These are phyloP conservation scores for Chenopodium quinoa DNA, from an alignment of 148 eudicot species.

Conservation along the genomic window DNA sequence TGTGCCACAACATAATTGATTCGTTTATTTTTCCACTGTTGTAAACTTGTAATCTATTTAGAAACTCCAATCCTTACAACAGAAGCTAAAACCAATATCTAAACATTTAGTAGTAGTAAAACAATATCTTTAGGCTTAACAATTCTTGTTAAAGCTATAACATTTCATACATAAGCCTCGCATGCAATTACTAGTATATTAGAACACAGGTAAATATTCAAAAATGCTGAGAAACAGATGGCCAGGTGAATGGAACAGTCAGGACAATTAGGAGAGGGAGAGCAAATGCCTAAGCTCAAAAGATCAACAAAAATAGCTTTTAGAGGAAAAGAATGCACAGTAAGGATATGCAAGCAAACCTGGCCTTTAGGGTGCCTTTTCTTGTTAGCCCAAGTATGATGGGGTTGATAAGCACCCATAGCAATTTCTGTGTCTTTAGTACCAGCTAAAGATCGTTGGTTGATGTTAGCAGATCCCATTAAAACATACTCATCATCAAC, in stretches of 20 bases:
- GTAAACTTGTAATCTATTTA: neutral
- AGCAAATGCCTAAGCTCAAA: neutral
- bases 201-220: neutral
- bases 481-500: constrained; percentile 79
- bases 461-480: constrained; percentile 80
- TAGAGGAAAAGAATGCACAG: neutral
- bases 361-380: constrained; percentile 67
- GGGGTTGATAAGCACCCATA: constrained; percentile 88
- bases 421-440: constrained; percentile 87
- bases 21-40: neutral
- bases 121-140: too few species aligned
- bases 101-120: too few species aligned
- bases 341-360: constrained; percentile 40
- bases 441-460: constrained; percentile 84
- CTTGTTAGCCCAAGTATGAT: constrained; percentile 53
- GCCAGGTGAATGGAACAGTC: neutral
- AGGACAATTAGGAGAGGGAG: neutral
- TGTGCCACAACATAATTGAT: neutral
- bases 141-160: too few species aligned
- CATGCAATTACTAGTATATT: too few species aligned
- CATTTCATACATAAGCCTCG: too few species aligned
- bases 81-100: neutral
- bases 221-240: neutral
- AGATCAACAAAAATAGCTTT: neutral
- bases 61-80: neutral